Conservation (phyloP, 1,284 basidiomycete species). For the Puccinia hordei region DNA sequence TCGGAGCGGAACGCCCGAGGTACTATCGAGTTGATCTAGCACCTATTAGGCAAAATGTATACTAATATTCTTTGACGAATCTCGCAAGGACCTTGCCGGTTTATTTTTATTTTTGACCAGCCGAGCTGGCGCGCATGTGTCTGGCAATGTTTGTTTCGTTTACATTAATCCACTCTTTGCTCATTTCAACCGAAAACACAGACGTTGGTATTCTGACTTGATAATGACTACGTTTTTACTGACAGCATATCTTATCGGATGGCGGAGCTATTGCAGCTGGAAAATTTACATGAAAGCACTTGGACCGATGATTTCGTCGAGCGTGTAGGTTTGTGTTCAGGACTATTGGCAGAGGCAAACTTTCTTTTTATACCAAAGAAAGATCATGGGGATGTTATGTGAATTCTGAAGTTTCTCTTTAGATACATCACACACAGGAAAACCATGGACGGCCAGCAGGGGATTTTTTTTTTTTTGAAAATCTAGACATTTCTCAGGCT, state of each 20-base stretch:
- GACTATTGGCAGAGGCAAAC: too few relatives aligned
- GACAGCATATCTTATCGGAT: conserved; percentile 47
- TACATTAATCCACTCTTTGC: too few relatives aligned
- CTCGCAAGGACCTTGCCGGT: conserved; percentile 45
- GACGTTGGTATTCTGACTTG: not conserved
- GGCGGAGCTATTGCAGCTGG: conserved; percentile 30
- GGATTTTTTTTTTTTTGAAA: too few relatives aligned
- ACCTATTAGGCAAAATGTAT: not conserved
- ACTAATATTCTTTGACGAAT: not conserved
- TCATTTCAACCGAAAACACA: not conserved
- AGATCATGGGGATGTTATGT: too few relatives aligned
- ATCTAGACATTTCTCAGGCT: too few relatives aligned
- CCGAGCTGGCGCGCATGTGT: conserved; percentile 43
- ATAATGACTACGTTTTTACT: not conserved
- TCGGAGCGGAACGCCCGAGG: conserved; percentile 46
- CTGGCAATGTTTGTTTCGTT: conserved; percentile 29
- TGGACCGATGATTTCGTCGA: too few relatives aligned
- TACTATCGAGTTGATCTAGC: not conserved
- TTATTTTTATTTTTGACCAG: conserved; percentile 41
- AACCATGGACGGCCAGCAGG: too few relatives aligned
- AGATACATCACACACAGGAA: too few relatives aligned
- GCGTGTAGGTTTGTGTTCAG: too few relatives aligned
- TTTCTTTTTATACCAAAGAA: too few relatives aligned
- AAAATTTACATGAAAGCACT: conserved; percentile 1
- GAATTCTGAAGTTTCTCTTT: too few relatives aligned